Conservation (phyloP, 805 yeast genomes). For the Suhomyces sp. region DNA sequence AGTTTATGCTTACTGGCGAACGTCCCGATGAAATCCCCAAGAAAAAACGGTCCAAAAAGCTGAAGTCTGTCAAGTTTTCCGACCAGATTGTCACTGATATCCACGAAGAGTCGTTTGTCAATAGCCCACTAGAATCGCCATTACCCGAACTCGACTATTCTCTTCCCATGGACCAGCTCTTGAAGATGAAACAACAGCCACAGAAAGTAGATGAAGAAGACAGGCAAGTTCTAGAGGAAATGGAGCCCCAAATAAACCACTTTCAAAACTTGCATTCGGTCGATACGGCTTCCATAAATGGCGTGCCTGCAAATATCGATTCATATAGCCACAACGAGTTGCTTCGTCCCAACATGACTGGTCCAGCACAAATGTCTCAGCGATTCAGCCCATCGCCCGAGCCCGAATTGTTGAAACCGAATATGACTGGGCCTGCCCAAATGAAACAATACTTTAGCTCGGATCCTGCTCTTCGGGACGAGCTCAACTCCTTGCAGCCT, state of each 20-base stretch:
- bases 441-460: constrained; percentile 25
- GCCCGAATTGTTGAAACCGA: constrained; percentile 32
- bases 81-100: constrained; percentile 57
- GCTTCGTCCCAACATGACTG: constrained; percentile 45
- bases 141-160: constrained; percentile 51
- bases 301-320: constrained; percentile 59
- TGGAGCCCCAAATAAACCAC: constrained; percentile 65
- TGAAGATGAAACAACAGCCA: constrained; percentile 34
- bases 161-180: constrained; percentile 74
- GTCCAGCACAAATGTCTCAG: constrained; percentile 42
- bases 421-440: constrained; percentile 47
- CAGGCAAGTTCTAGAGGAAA: constrained; percentile 66
- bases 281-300: constrained; percentile 71
- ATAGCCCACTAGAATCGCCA: constrained; percentile 21
- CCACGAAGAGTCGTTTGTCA: constrained; percentile 23
- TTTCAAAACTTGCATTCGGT: constrained; percentile 71
- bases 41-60: constrained; percentile 40
- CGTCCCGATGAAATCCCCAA: constrained; percentile 48
- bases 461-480: constrained; percentile 4
- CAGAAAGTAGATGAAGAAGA: constrained; percentile 52
- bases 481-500: constrained; percentile 20
- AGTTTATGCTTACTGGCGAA: constrained; percentile 78
- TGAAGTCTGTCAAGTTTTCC: constrained; percentile 69
- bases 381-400: constrained; percentile 25
- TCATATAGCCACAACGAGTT: constrained; percentile 31